Conservation (phyloP, 345 rosid genomes). For the Gossypium arboreum region DNA sequence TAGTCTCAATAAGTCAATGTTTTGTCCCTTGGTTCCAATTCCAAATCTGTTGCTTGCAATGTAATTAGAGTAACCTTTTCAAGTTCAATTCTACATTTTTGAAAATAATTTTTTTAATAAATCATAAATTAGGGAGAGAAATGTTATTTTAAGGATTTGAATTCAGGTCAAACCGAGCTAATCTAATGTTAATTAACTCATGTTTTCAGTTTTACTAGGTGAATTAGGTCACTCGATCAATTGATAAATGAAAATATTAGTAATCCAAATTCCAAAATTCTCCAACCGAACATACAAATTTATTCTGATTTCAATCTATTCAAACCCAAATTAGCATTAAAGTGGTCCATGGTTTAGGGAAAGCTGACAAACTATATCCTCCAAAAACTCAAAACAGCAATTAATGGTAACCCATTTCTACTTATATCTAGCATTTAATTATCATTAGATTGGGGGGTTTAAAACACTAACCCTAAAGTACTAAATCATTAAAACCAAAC, state of each 20-base stretch:
- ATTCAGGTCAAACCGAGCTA: too few species aligned
- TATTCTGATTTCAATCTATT: too few species aligned
- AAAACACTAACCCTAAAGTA: not conserved
- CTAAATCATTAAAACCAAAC: not conserved
- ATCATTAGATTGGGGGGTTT: not conserved
- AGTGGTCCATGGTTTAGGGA: slow-evolving; percentile 17
- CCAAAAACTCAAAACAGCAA: not conserved
- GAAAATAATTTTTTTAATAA: too few species aligned
- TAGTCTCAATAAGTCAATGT: not conserved
- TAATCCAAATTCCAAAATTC: too few species aligned
- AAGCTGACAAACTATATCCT: not conserved
- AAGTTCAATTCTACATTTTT: too few species aligned
- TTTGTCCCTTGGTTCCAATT: not conserved
- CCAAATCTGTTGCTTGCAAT: not conserved
- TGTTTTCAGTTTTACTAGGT: too few species aligned
- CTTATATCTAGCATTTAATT: not conserved
- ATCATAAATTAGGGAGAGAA: too few species aligned
- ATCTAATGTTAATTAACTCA: too few species aligned
- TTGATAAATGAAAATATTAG: too few species aligned
- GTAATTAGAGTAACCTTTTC: not conserved
- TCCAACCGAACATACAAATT: too few species aligned
- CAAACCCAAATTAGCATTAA: not conserved
- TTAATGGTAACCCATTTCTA: not conserved
- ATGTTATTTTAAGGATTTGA: too few species aligned
- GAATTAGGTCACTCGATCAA: too few species aligned